Evolutionary conservation across 768 basidiomycete genomes (phyloP), one percentile per base, ranked within the genome.

Genomic region (Mycena olivaceomarginata): DNA sequence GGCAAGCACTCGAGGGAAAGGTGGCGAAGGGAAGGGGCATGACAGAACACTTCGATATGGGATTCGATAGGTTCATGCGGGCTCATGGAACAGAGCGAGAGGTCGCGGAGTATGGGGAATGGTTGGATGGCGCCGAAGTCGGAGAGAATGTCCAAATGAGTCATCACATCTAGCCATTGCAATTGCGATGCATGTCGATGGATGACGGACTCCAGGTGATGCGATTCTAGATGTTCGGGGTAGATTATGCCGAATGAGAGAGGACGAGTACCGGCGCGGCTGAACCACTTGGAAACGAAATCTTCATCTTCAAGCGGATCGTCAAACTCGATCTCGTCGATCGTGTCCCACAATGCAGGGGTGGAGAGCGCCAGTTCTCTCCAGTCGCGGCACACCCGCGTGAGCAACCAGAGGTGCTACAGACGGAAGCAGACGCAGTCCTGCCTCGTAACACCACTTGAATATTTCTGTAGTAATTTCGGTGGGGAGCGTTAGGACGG

Each of bases 401-500:
- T 57, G 63, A 76, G 66, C 10, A 66, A n/a, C 25, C 25, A 60
- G 64, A 31, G 75, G 75, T 31, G 63, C 51, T 9, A 37, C 25
- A 9, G 37, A 59, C 3, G 64, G 56, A 40, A 15, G 39, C n/a
- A 57, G 45, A 15, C 39, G 67, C 48, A 22, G 10, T 20, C 39
- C 40, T 48, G 25, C 15, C 22, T 48, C 59, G 13, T 53, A 31
- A 22, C 48, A 69, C 39, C 63, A 65, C 51, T 41, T 63, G 53
- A 75, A 75, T 13, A 75, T 63, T 56, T 75, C 68, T 11, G 67
- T n/a, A 20, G 62, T 69, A 9, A 75, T 70, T 67, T 75, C 74
- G 10, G 63, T 22, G 51, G 74, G 74, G n/a, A 75, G 67, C 40
- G 67, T 68, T 15, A 75, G 22, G 16, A 75, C 43, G 22, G 74